A percentile compares a stretch with the other conserved stretches of the same genome.
Evolutionary conservation across 805 yeast genomes (phyloP).

Genomic region (Kuraishia cidri): DNA sequence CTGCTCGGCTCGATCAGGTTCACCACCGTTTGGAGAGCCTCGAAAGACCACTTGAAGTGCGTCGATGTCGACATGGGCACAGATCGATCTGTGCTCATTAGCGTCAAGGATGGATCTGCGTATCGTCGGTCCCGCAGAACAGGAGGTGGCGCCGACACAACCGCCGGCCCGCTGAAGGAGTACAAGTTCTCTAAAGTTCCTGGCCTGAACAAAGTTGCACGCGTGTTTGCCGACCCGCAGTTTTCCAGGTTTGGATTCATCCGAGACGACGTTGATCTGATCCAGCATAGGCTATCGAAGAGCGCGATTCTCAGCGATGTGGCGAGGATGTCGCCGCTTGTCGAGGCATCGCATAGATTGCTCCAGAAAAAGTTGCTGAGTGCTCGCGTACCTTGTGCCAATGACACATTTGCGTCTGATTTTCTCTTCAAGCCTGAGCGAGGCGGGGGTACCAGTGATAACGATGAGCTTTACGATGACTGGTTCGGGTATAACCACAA

Average conservation of each 20-base stretch:
- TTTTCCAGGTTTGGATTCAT: conserved; percentile 63
- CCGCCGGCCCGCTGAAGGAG: conserved; percentile 9
- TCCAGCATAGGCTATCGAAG: conserved; percentile 43
- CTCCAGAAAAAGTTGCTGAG: no score
- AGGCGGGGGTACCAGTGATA: no score
- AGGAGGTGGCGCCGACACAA: no score
- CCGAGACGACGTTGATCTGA: conserved; percentile 49
- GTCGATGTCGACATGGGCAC: conserved; percentile 58
- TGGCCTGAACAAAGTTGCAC: conserved; percentile 44
- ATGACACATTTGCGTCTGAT: no score
- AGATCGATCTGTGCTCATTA: conserved; percentile 62
- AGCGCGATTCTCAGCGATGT: conserved; percentile 45
- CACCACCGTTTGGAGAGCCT: conserved; percentile 52
- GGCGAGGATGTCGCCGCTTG: conserved; percentile 41
- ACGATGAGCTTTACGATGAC: no score
- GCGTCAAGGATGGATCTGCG: conserved; percentile 63
- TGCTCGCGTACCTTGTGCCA: no score
- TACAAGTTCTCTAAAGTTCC: conserved; percentile 48
- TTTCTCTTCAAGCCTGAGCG: no score
- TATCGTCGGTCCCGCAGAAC: conserved; percentile 27
- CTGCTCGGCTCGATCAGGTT: conserved; percentile 36
- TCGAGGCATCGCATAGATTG: no score
- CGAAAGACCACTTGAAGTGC: conserved; percentile 45
- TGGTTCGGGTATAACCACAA: no score
- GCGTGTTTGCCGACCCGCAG: conserved; percentile 56